A percentile compares a stretch with the other conserved stretches of the same genome.
Evolutionary conservation across 768 basidiomycete genomes (phyloP).

Genomic region (Hygrophorus russula): DNA sequence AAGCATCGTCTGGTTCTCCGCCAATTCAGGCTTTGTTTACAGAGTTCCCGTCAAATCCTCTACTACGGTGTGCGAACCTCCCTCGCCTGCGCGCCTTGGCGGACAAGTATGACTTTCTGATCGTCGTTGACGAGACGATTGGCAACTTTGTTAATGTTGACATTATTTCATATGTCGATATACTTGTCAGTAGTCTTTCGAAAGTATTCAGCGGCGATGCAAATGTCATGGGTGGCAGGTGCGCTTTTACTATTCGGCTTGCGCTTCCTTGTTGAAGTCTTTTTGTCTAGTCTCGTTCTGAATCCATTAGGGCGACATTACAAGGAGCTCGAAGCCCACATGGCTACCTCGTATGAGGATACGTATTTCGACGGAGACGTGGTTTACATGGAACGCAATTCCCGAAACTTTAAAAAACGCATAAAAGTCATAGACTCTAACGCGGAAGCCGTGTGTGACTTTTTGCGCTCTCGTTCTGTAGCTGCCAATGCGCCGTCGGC

Average conservation of each 20-base stretch:
- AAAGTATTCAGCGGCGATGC: slow-evolving; percentile 93
- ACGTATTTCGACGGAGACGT: slow-evolving; percentile 85
- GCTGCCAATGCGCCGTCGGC: slow-evolving; percentile 25
- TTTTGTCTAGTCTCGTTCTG: slow-evolving; percentile 57
- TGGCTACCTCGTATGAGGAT: slow-evolving; percentile 64
- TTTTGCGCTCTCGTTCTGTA: slow-evolving; percentile 51
- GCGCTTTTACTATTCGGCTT: slow-evolving; percentile 13
- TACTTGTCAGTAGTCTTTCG: slow-evolving; percentile 84
- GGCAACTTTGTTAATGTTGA: slow-evolving; percentile 94
- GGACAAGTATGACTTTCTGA: slow-evolving; percentile 77
- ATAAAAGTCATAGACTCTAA: slow-evolving; percentile 71
- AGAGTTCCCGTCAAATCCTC: slow-evolving; percentile 93
- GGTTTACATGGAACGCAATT: slow-evolving; percentile 96
- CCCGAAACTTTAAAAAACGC: slow-evolving; percentile 78
- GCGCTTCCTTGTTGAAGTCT: not conserved
- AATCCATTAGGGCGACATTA: slow-evolving; percentile 76
- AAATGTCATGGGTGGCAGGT: slow-evolving; percentile 99
- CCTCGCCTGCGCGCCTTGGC: slow-evolving; percentile 65
- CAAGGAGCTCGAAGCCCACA: slow-evolving; percentile 44
- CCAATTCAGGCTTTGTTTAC: slow-evolving; percentile 77
- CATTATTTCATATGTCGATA: slow-evolving; percentile 74
- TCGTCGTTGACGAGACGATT: slow-evolving; percentile 90
- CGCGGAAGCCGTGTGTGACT: slow-evolving; percentile 72
- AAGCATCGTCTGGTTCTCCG: slow-evolving; percentile 27
- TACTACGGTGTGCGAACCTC: slow-evolving; percentile 78